Percentiles rank a stretch among this genome's conserved stretches.
Conservation (phyloP, 202 grass and related monocot genomes). For the Zoysia matrella region DNA sequence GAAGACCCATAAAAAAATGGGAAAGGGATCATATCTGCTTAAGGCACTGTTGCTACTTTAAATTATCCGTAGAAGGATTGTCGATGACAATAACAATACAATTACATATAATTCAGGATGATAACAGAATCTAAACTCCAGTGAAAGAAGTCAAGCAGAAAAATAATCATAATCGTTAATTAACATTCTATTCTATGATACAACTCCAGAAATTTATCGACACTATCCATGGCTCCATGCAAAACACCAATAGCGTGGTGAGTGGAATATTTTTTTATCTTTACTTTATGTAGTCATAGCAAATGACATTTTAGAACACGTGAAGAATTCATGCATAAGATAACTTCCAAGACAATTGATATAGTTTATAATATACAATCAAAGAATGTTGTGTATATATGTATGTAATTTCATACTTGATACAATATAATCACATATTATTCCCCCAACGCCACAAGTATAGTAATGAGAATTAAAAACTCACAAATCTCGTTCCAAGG, state of each 20-base stretch:
- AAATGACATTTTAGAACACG: slow-evolving; percentile 9
- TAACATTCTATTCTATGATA: neutral
- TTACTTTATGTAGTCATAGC: neutral
- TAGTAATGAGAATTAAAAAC: slow-evolving; percentile 49
- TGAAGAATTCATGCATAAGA: slow-evolving; percentile 16
- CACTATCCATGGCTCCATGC: neutral
- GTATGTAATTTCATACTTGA: slow-evolving; percentile 31
- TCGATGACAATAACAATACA: slow-evolving; percentile 19
- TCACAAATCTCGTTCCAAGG: slow-evolving; percentile 48
- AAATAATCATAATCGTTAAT: neutral
- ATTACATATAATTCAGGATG: neutral
- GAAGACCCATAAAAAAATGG: neutral
- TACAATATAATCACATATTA: slow-evolving; percentile 47
- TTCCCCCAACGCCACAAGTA: slow-evolving; percentile 51
- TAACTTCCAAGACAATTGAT: slow-evolving; percentile 48
- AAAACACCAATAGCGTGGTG: neutral
- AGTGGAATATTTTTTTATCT: neutral
- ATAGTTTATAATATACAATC: slow-evolving; percentile 60
- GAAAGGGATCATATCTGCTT: neutral
- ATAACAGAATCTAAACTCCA: slow-evolving; percentile 8
- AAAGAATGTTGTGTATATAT: slow-evolving; percentile 58
- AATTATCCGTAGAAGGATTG: neutral
- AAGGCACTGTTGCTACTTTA: neutral
- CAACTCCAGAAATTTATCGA: neutral
- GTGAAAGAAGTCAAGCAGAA: neutral